Evolutionary conservation across 148 eudicot genomes (phyloP), one percentile per base, ranked within the genome.

Genomic region (Pouteria glomerata): DNA sequence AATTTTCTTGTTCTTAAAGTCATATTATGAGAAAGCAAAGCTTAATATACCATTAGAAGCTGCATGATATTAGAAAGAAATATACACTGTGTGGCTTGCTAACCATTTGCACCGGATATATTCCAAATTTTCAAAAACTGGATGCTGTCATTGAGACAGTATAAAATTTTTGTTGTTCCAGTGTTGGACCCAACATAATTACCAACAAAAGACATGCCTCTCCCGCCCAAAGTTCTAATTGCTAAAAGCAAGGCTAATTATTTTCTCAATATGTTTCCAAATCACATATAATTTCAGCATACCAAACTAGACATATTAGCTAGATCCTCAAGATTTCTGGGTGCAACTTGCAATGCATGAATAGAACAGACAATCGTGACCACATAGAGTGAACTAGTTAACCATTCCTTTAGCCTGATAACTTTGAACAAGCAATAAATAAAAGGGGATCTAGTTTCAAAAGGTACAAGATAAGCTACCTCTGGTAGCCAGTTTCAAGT

Each of bases 401-500:
- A 66, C 55, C 55, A 27, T 66, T 33, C 69, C 44, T n/a, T n/a
- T n/a, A n/a, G n/a, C n/a, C n/a, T n/a, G n/a, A n/a, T n/a, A n/a
- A n/a, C 10, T 39, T 39, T 39, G 44, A 4, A 4, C 10, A 39
- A 39, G 7, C 44, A 39, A 39, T 4, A 39, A 39, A 39, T 39
- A 39, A 50, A 50, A 16, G 23, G n/a, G n/a, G n/a, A n/a, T n/a
- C n/a, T n/a, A n/a, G n/a, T n/a, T n/a, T 27, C 34, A 15, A 68
- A 73, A 14, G 44, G 16, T 26, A 29, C 66, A 30, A 34, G 47
- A 69, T 23, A 33, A 5, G 0, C 26, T 81, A 90, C 99, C 99
- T 96, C 72, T 86, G 92, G 76, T 92, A 90, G 64, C 99, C 99
- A 68, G 94, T 81, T 83, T 90, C 89, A 56, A 96, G 84, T 77